Base-by-base conservation (phyloP, 225 moss, liverwort and hornwort genomes). In the Asterella californica region DNA sequence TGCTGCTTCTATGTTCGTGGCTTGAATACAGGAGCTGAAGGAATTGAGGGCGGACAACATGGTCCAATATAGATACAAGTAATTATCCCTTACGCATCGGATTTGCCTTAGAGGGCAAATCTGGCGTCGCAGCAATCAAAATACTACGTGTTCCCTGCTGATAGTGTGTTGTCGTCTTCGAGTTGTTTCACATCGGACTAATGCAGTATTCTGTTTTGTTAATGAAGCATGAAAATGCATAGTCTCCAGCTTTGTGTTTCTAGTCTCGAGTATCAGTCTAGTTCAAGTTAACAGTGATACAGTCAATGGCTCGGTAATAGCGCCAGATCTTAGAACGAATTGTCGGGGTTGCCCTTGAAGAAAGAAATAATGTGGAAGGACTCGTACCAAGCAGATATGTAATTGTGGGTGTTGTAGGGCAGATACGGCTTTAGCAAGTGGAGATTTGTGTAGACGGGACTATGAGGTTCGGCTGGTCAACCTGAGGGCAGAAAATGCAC, bases 61-160 rank as follows among this genome's bases (percentile, higher is more conserved):
- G 84, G 86, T 85, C 63, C 79, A 88, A 34, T 94, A 90, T 49
- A 88, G 91, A 83, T 91, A 92, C 75, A 91, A 90, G 96, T 96
- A 75, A 88, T 87, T 73, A 79, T 68, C 8, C 53, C 19, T n/a
- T 30, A 2, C 9, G 32, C 49, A n/a, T n/a, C 49, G 48, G 9
- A 46, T 2, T 4, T 11, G 42, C 7, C 36, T 2, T 27, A n/a
- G 0, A 33, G 32, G 34, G 33, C 15, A 42, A 65, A 65, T 19
- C 38, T 22, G 32, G 42, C 24, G 38, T 70, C 38, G 6, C 42
- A 38, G 42, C 22, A 2, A 34, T 33, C 8, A 30, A 10, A 32
- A 30, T 9, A 11, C 32, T 33, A 6, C 57, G 1, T 24, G 22
- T 21, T 57, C 1, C 2, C 2, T 57, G 22, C 2, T 57, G 42